phyloP scores from a whole-genome alignment of 176 grass and related monocot species.

The Ananas comosus region DNA sequence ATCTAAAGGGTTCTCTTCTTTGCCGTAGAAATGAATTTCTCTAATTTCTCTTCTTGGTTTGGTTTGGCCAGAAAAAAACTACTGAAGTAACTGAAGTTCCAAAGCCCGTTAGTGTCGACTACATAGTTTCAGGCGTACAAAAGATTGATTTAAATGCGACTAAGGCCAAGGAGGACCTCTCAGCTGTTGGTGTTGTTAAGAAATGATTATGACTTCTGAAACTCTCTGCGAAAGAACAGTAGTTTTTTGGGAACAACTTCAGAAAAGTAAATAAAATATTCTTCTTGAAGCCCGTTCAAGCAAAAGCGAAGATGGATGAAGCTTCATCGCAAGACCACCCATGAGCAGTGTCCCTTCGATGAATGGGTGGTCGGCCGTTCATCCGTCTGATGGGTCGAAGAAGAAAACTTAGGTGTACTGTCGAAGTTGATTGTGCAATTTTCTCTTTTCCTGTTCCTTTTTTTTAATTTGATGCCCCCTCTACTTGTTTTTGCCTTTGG shows the following conservation, averaged over 20 bases:
- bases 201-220: background rate
- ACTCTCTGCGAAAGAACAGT: background rate
- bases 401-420: background rate
- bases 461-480: background rate
- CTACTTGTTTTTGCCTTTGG: background rate
- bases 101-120: background rate
- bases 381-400: background rate
- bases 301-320: background rate
- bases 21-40: background rate
- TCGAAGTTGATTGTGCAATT: background rate
- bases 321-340: background rate
- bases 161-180: constrained; percentile 5
- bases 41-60: constrained; percentile 3
- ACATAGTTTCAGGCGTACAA: background rate
- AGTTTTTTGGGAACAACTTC: background rate
- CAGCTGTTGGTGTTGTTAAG: background rate
- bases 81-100: constrained; percentile 7
- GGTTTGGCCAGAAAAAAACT: background rate
- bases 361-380: background rate
- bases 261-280: background rate
- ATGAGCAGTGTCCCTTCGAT: background rate
- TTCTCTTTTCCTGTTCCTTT: background rate
- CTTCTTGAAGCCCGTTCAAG: background rate
- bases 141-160: background rate
- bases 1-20: background rate